These are phyloP conservation scores for Alternaria sp. DNA, from an alignment of 2,329 filamentous ascomycete genomes.

Conservation along the genomic window DNA sequence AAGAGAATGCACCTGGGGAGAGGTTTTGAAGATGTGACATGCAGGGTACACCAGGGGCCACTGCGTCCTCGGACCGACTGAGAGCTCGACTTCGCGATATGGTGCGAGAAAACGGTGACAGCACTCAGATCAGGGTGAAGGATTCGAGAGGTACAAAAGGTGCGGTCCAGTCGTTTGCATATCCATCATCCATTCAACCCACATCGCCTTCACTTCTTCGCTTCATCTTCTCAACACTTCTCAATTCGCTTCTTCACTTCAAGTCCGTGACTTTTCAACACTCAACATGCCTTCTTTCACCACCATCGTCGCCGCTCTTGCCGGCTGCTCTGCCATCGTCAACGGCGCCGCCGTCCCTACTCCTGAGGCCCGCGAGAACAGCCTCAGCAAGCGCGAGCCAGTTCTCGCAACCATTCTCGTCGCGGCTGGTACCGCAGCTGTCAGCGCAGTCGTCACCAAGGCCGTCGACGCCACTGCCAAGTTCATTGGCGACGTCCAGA, in stretches of 20 bases:
- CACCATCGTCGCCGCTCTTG: constrained; percentile 5
- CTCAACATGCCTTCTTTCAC: constrained; percentile 10
- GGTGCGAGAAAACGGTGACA: background rate
- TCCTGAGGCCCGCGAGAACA: background rate
- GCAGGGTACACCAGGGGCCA: background rate
- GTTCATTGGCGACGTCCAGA: constrained; percentile 7
- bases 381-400: constrained; percentile 6
- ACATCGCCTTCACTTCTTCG: background rate
- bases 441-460: constrained; percentile 10
- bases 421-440: constrained; percentile 8
- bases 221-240: background rate
- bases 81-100: background rate
- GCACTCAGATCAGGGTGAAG: background rate
- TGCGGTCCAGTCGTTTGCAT: background rate
- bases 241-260: background rate
- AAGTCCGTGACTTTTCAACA: constrained; percentile 5
- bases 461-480: constrained; percentile 1
- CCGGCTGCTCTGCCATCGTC: constrained; percentile 4
- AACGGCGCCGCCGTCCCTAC: constrained; percentile 7
- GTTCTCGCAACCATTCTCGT: constrained; percentile 6
- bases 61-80: background rate
- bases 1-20: background rate
- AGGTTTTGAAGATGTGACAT: constrained; percentile 1
- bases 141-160: background rate
- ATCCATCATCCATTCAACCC: background rate